Evolutionary conservation across 2,329 filamentous ascomycete genomes (phyloP), one percentile per base, ranked within the genome.

Genomic region (Sordariomycetes sp.): DNA sequence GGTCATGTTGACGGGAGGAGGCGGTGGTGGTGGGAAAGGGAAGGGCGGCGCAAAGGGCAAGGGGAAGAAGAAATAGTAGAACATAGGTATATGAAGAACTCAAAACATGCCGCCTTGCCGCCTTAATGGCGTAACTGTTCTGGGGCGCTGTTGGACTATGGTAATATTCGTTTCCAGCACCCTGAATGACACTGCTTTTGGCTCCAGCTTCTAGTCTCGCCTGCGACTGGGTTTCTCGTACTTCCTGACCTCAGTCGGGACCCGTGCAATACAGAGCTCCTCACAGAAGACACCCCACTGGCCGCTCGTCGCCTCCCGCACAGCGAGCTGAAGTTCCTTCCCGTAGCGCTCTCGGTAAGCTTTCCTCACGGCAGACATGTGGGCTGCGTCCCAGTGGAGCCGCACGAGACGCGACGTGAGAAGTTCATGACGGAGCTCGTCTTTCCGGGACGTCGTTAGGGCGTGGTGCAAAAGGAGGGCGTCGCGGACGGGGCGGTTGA

Each of bases 401-500:
- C 92, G 73, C 28, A 95, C 85, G 2, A 96, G 70, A 2, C 92
- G 73, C 4, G 82, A 88, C 42, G 94, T 93, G 33, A 98, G 75
- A 32, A 95, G 65, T 54, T 95, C 90, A 30, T 84, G 82, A 20
- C 90, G 78, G 42, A 88, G 68, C 34, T 72, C 59, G 50, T 90
- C 84, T 42, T 74, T 75, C 43, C 70, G 74, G 4, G 81, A 80
- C 30, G 82, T 74, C 15, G 79, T 82, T 43, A 96, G 77, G 3
- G 92, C 90, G 62, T 96, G 92, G 57, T 94, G 80, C 2, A 98
- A 68, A 3, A 96, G 78, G 24, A 95, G 72, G 4, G 90, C 86
- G 56, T 96, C 92, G 36, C 92, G 85, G 42, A 94, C 86, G 6
- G 92, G 88, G 39, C 84, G 84, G 63, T 96, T 96, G 64, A 96